phyloP scores from a whole-genome alignment of 2,329 filamentous ascomycete genomes.

The Ophiostoma australiae region DNA sequence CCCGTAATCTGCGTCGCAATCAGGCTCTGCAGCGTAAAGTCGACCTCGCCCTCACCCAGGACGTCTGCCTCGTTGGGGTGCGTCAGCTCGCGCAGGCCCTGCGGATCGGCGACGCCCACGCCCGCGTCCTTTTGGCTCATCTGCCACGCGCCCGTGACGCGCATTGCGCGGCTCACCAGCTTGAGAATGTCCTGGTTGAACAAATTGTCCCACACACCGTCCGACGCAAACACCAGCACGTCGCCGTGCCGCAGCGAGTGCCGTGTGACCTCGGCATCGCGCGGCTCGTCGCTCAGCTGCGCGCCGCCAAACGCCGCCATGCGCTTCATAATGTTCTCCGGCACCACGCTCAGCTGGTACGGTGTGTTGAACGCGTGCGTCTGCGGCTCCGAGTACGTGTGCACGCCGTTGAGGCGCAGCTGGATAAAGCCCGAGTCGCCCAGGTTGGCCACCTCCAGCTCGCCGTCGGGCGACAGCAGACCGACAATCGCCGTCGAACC shows the following conservation, averaged over 20 bases:
- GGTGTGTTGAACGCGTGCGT: slow-evolving; percentile 98
- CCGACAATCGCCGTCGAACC: slow-evolving; percentile 92
- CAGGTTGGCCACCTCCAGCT: slow-evolving; percentile 82
- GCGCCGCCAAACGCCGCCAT: slow-evolving; percentile 78
- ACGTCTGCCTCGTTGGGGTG: slow-evolving; percentile 18
- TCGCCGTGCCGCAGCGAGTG: slow-evolving; percentile 82
- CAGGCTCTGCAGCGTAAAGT: slow-evolving; percentile 64
- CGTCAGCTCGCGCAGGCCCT: slow-evolving; percentile 35
- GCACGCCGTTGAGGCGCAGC: slow-evolving; percentile 77
- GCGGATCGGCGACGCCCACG: slow-evolving; percentile 52
- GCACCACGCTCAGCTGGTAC: slow-evolving; percentile 86
- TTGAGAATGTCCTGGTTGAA: slow-evolving; percentile 84
- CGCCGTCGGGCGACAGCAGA: slow-evolving; percentile 66
- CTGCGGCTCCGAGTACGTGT: slow-evolving; percentile 76
- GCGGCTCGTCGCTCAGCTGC: slow-evolving; percentile 75
- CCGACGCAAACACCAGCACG: slow-evolving; percentile 86
- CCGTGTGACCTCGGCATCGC: slow-evolving; percentile 74
- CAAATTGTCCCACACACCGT: slow-evolving; percentile 94
- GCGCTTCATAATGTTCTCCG: slow-evolving; percentile 70
- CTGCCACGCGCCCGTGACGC: slow-evolving; percentile 67
- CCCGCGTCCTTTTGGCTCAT: slow-evolving; percentile 49
- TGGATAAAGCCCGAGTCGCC: slow-evolving; percentile 93
- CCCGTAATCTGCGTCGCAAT: slow-evolving; percentile 74
- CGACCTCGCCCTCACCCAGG: neutral
- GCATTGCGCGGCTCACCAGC: slow-evolving; percentile 73